Evolutionary conservation across 371 early-diverging fungal genomes (phyloP), one percentile per base, ranked within the genome.

Genomic region (Agmasoma carcini): DNA sequence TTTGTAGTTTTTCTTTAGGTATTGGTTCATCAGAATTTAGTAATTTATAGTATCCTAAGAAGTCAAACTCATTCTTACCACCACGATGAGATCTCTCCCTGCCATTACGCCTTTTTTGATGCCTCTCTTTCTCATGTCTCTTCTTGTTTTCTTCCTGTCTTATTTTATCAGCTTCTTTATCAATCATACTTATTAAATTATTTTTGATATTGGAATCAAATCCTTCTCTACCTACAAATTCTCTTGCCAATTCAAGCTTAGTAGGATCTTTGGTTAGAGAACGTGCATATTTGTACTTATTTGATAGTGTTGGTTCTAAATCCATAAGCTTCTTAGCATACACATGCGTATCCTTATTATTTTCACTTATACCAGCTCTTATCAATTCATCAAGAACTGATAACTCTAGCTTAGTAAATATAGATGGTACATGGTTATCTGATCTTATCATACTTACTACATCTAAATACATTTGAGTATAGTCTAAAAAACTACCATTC

Each of bases 11-110:
- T 22, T 56, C 54, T 23, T 64, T 54, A 2, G 1, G 26, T 7
- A 22, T 37, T 33, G 29, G 31, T 41, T 56, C 51, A 15, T 56
- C 43, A 17, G 66, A 43, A 17, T 48, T 53, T 15, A 72, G 34
- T 50, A 50, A 41, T 22, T 61, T 65, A 60, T 72, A 72, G 47
- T 66, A 72, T 23, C 65, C 70, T 9, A 68, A 49, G 26, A 66
- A 62, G 23, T 63, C 56, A n/a, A n/a, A n/a, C n/a, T n/a, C n/a
- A n/a, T n/a, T n/a, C 15, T 43, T 55, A 30, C 67, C 59, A 14
- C 64, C 47, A 36, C 66, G 34, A 1, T 49, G 34, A n/a, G 56
- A 31, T 6, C 20, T 26, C 22, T 53, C 54, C 23, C 59, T 49
- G 43, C 55, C 48, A 14, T 50, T 27, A 9, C 39, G 19, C 22